These are phyloP conservation scores for Acanthamoeba castellanii DNA, from an alignment of 208 protist species.

Conservation along the genomic window DNA sequence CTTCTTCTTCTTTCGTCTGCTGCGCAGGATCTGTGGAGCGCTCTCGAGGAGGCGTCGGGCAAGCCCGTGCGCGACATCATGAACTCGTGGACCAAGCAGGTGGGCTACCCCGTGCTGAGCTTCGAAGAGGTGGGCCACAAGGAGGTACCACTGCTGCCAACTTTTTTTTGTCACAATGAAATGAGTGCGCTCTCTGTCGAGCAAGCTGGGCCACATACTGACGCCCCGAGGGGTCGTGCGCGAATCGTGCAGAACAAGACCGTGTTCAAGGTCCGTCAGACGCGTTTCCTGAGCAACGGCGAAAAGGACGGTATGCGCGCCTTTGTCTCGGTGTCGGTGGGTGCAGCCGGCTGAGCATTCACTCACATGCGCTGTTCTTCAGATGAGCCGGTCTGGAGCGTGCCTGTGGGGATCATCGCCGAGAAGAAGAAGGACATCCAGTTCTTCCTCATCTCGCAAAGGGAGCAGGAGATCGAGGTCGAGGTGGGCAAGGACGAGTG, in stretches of 20 bases:
- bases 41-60: slow-evolving; percentile 91
- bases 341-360: too few species aligned
- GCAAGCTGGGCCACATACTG: too few species aligned
- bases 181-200: too few species aligned
- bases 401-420: neutral
- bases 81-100: slow-evolving; percentile 94
- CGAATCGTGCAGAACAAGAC: slow-evolving; percentile 40
- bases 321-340: too few species aligned
- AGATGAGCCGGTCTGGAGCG: slow-evolving; percentile 25
- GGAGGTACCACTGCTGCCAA: slow-evolving; percentile 3
- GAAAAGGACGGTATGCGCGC: slow-evolving; percentile 18
- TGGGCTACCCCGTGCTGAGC: slow-evolving; percentile 94
- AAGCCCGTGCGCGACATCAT: slow-evolving; percentile 93
- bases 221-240: neutral
- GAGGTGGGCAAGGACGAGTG: slow-evolving; percentile 13
- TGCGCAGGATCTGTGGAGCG: slow-evolving; percentile 94
- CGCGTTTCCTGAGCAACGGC: slow-evolving; percentile 41
- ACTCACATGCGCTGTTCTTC: neutral
- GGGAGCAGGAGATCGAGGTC: slow-evolving; percentile 47
- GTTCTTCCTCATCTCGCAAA: slow-evolving; percentile 47
- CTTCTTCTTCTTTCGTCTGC: neutral
- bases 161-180: neutral
- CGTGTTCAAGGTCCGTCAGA: slow-evolving; percentile 50
- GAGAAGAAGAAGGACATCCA: slow-evolving; percentile 21
- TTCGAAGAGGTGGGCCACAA: neutral